These are phyloP conservation scores for Dendrobium chrysotoxum DNA, from an alignment of 106 monocot species.

Conservation along the genomic window DNA sequence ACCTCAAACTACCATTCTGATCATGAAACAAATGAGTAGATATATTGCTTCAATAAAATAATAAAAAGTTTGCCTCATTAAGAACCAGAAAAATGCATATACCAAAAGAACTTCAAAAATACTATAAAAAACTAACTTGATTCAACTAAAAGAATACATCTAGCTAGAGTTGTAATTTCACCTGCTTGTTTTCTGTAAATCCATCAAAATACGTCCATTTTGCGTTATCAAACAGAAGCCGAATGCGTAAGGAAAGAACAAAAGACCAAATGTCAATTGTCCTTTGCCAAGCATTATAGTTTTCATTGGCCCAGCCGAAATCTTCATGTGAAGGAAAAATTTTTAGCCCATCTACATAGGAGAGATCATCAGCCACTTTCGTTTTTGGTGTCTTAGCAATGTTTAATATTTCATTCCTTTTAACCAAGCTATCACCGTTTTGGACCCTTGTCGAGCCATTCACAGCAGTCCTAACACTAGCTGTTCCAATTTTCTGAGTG, in stretches of 20 bases:
- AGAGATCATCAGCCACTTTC: constrained; percentile 11
- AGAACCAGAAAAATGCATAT: neutral
- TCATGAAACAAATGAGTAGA: neutral
- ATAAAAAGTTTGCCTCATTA: constrained; percentile 1
- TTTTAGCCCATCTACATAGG: constrained; percentile 40
- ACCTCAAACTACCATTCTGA: neutral
- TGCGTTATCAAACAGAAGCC: constrained; percentile 65
- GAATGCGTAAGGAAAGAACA: constrained; percentile 57
- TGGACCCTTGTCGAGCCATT: constrained; percentile 37
- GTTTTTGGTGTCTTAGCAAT: constrained; percentile 34
- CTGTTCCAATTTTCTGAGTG: constrained; percentile 7
- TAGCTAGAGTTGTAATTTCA: constrained; percentile 5
- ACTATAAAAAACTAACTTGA: neutral
- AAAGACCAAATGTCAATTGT: constrained; percentile 83
- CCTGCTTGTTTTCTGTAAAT: constrained; percentile 87
- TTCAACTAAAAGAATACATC: neutral
- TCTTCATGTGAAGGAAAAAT: constrained; percentile 80
- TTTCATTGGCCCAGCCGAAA: constrained; percentile 89
- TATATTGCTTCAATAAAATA: neutral
- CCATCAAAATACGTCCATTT: constrained; percentile 83
- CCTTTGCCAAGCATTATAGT: constrained; percentile 74
- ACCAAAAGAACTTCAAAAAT: neutral
- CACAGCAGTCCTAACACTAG: neutral
- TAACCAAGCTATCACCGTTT: constrained; percentile 36
- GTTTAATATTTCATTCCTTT: constrained; percentile 24